These are phyloP conservation scores for Colletotrichum costaricense DNA, from an alignment of 2,329 filamentous ascomycete genomes.

Conservation along the genomic window DNA sequence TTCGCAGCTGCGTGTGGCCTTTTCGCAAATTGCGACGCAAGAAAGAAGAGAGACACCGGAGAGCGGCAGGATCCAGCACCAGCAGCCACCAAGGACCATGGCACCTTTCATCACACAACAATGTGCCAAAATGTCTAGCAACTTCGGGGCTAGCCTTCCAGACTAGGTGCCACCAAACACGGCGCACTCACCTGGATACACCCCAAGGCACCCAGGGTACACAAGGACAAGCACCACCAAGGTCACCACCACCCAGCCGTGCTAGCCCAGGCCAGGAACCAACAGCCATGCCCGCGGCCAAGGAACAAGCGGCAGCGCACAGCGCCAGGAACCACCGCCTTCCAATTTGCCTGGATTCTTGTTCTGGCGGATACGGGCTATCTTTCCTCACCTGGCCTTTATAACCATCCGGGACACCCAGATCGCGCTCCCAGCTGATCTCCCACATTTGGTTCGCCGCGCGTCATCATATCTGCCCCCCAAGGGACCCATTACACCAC, in stretches of 20 bases:
- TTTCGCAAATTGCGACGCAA: conserved; percentile 8
- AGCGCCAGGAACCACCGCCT: conserved; percentile 29
- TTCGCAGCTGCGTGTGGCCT: conserved; percentile 5
- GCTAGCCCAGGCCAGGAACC: conserved; percentile 16
- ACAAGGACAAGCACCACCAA: background rate
- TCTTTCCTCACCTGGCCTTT: conserved; percentile 18
- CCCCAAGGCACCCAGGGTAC: background rate
- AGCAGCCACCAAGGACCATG: conserved; percentile 2
- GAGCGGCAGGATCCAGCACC: conserved; percentile 13
- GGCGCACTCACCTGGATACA: background rate
- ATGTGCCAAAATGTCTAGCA: conserved; percentile 18
- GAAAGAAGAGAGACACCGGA: conserved; percentile 3
- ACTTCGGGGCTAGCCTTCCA: background rate
- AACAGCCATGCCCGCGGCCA: conserved; percentile 21
- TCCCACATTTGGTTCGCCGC: conserved; percentile 19
- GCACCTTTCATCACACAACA: background rate
- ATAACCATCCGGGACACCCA: conserved; percentile 32
- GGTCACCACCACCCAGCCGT: background rate
- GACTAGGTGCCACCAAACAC: background rate
- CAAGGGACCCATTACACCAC: conserved; percentile 28
- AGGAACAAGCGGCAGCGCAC: conserved; percentile 5
- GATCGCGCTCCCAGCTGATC: conserved; percentile 27
- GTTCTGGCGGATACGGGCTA: background rate
- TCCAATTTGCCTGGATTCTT: conserved; percentile 19
- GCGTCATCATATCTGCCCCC: conserved; percentile 33